Evolutionary conservation across 352 stramenopile genomes (phyloP), one percentile per base, ranked within the genome.

Genomic region (Pythium chondricola): DNA sequence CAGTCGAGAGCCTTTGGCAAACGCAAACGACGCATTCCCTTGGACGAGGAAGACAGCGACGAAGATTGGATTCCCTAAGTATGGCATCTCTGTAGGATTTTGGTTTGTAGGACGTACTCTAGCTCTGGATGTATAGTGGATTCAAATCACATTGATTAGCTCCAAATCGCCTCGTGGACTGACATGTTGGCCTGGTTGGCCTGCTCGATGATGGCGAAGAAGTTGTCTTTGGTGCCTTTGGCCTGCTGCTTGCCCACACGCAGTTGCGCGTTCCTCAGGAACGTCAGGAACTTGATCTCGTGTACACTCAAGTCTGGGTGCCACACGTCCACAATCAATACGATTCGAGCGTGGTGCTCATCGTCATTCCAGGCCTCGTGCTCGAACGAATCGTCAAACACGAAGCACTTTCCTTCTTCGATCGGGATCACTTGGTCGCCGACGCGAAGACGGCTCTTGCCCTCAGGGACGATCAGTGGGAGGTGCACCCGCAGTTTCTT

Each of bases 371-470:
- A 99, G 4, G 97, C 95, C 67, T 98, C 88, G 67, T 99, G 97
- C 68, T 99, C 89, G 65, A 98, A 99, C 21, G 84, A 97, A 74
- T 99, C 97, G 67, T 99, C 96, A 53, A 99, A 98, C 4, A 99
- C 58, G 25, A 98, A 75, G n/a, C 88, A 95, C 37, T 97, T 87
- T 41, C 93, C 94, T 56, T 96, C 74, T 35, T 85, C 46, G 43
- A 87, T 89, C 16, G 71, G 27, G 20, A 93, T 61, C 9, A 73
- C 65, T 43, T 93, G 64, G 41, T 75, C 61, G 11, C 83, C 87
- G 17, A 84, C 83, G 22, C 85, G 83, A 21, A 96, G 64, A 9
- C 73, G 63, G 22, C 83, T 88, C 30, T 58, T 25, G 10, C 51
- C 35, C 10, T 58, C 32, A n/a, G 85, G 87, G 14, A 94, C 83